Percentiles rank a stretch among this genome's conserved stretches.
These are phyloP conservation scores for Mortierella hygrophila DNA, from an alignment of 192 early-diverging fungal genomes.

Conservation along the genomic window DNA sequence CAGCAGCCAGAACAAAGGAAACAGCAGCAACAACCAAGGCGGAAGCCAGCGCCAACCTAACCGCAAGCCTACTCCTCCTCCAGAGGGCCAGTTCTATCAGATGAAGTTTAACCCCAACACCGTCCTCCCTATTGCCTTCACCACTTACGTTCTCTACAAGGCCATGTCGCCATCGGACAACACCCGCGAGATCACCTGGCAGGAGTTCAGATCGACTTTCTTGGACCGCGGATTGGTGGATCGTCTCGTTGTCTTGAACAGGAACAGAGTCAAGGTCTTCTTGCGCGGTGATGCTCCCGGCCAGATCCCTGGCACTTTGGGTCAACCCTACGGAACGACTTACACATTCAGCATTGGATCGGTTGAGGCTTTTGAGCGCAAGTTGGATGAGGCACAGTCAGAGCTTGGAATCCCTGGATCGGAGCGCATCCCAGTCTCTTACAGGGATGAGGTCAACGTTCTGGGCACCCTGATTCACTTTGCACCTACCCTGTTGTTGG, in stretches of 20 bases:
- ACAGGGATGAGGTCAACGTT: slow-evolving; percentile 85
- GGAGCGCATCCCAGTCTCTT: slow-evolving; percentile 96
- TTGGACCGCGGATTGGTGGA: slow-evolving; percentile 96
- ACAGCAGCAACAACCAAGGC: slow-evolving; percentile 1
- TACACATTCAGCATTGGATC: slow-evolving; percentile 95
- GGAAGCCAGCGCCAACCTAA: slow-evolving; percentile 17
- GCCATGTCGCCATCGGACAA: slow-evolving; percentile 58
- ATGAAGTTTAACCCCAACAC: slow-evolving; percentile 63
- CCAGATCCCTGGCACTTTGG: slow-evolving; percentile 48
- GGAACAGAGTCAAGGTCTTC: slow-evolving; percentile 85
- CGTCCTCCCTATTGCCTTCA: slow-evolving; percentile 58
- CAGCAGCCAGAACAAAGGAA: slow-evolving; percentile 20
- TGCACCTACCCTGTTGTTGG: slow-evolving; percentile 91
- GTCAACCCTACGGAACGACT: slow-evolving; percentile 44
- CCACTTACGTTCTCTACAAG: slow-evolving; percentile 66
- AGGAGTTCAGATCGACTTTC: slow-evolving; percentile 92
- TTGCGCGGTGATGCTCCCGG: slow-evolving; percentile 65
- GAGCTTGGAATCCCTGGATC: slow-evolving; percentile 92
- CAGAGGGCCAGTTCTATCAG: slow-evolving; percentile 46
- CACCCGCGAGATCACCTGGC: slow-evolving; percentile 88
- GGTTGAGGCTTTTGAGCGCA: slow-evolving; percentile 94
- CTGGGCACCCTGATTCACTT: slow-evolving; percentile 88
- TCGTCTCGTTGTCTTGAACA: slow-evolving; percentile 90
- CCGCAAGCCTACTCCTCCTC: slow-evolving; percentile 45
- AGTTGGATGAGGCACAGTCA: slow-evolving; percentile 89